Evolutionary conservation across 345 rosid genomes (phyloP).

Genomic region (Psidium guajava): DNA sequence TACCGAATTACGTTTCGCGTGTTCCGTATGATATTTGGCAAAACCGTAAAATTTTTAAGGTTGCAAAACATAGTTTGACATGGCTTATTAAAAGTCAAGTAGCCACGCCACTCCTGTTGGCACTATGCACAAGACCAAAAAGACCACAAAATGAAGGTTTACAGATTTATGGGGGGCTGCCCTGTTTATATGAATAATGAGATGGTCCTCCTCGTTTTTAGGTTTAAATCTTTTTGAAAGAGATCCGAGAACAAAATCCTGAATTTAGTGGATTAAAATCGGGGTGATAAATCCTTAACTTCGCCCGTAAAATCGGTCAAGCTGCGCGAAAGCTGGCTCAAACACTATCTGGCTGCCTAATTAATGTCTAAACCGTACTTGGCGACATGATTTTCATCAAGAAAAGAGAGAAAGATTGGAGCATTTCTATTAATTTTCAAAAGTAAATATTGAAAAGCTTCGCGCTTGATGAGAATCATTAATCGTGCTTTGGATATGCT

Average conservation of each 20-base stretch:
- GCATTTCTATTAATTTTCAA: background rate
- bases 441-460: background rate
- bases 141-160: too few relatives aligned
- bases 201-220: background rate
- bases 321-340: background rate
- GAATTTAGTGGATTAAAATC: accelerated
- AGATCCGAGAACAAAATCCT: background rate
- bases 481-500: background rate
- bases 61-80: too few relatives aligned
- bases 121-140: too few relatives aligned
- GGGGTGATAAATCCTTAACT: background rate
- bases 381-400: background rate
- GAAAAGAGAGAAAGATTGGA: background rate
- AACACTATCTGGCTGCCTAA: background rate
- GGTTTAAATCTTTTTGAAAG: background rate
- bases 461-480: background rate
- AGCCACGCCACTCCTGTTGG: too few relatives aligned
- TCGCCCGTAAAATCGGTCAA: background rate
- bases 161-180: too few relatives aligned
- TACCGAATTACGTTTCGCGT: background rate
- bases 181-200: background rate
- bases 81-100: too few relatives aligned
- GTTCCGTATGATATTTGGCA: too few relatives aligned
- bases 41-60: too few relatives aligned
- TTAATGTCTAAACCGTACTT: background rate